Conservation (phyloP, 2,329 filamentous ascomycete genomes). For the Fusarium chaquense region DNA sequence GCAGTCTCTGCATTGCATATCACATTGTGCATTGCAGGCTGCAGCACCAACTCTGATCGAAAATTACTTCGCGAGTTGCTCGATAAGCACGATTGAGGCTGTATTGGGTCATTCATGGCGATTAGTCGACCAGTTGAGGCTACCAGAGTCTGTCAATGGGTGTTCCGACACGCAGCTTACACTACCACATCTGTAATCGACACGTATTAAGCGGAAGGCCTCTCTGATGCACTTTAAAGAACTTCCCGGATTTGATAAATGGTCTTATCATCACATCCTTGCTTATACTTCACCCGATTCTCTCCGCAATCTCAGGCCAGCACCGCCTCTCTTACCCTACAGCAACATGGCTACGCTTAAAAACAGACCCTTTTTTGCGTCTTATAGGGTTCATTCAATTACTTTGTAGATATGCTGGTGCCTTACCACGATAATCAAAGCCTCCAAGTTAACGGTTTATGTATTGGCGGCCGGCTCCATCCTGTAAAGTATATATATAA, state of each 20-base stretch:
- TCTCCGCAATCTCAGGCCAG: constrained; percentile 38
- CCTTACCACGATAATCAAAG: not conserved
- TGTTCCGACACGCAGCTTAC: constrained; percentile 9
- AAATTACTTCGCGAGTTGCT: constrained; percentile 1
- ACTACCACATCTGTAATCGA: constrained; percentile 4
- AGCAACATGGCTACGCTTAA: constrained; percentile 3
- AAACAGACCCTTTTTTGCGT: constrained; percentile 2
- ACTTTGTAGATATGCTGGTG: not conserved
- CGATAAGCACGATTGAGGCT: constrained; percentile 5
- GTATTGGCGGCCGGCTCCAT: constrained; percentile 11
- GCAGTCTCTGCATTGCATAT: constrained; percentile 20
- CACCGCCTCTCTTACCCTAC: constrained; percentile 28
- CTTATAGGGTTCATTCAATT: constrained; percentile 1
- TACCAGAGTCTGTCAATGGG: not conserved
- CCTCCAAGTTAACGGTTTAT: not conserved
- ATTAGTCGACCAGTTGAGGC: constrained; percentile 19
- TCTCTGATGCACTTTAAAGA: not conserved
- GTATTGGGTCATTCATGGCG: not conserved
- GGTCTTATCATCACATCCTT: constrained; percentile 12
- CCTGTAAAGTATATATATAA: constrained; percentile 4
- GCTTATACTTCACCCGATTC: constrained; percentile 39
- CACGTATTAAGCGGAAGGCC: constrained; percentile 7
- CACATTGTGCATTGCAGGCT: constrained; percentile 31
- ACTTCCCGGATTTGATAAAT: constrained; percentile 12
- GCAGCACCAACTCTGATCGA: constrained; percentile 4